Conservation (phyloP, 305 asterid genomes). For the Ruellia speciosa region DNA sequence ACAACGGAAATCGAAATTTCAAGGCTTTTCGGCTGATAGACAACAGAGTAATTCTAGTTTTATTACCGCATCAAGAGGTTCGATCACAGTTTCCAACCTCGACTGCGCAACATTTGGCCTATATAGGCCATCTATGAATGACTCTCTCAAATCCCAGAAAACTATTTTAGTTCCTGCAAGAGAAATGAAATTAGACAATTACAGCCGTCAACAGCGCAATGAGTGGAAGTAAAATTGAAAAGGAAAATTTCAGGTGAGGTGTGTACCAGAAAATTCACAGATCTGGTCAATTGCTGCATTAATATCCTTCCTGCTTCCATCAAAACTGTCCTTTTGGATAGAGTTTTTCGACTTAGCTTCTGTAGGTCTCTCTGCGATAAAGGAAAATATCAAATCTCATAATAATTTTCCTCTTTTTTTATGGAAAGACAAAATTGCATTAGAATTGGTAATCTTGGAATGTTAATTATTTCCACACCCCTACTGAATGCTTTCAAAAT, state of each 20-base stretch:
- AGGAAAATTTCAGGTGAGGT: conserved; percentile 13
- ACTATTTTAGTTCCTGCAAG: conserved; percentile 73
- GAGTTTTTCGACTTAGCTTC: conserved; percentile 43
- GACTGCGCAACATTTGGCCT: conserved; percentile 74
- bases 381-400: conserved; percentile 9
- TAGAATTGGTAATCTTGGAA: too few relatives aligned
- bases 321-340: conserved; percentile 64
- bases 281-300: conserved; percentile 78
- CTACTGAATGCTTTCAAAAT: too few relatives aligned
- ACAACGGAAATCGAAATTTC: neutral
- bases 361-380: conserved; percentile 39
- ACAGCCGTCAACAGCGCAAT: neutral
- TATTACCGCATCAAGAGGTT: conserved; percentile 74
- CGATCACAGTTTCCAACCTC: conserved; percentile 75
- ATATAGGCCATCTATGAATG: conserved; percentile 76
- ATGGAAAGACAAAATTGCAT: too few relatives aligned
- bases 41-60: neutral
- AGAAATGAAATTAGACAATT: conserved; percentile 16
- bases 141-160: conserved; percentile 92
- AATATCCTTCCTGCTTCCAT: conserved; percentile 90
- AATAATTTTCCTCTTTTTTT: too few relatives aligned
- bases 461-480: too few relatives aligned
- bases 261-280: conserved; percentile 83
- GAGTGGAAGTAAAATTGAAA: conserved; percentile 20
- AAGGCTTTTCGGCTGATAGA: neutral